Base-by-base conservation (phyloP, 78 protist genomes). In the Paratrimastix pyriformis region DNA sequence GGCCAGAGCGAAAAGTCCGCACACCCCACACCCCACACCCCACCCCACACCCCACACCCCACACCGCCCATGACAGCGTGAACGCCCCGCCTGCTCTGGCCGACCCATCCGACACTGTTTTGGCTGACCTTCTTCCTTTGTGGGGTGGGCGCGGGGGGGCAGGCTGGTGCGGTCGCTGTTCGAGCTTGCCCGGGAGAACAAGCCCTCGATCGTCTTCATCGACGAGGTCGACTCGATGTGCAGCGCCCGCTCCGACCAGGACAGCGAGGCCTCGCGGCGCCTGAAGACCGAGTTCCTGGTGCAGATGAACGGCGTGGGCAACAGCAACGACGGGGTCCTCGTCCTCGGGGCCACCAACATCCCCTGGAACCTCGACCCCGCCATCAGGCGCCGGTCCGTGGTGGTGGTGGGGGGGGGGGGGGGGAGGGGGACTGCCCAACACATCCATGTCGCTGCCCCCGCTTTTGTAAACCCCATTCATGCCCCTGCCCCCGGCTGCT, bases 321-420 rank as follows among this genome's bases (percentile, higher is more conserved):
- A 74, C 50, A 88, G 86, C 68, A 66, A 84, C 3, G 90, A 87
- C 26, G 93, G 95, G 46, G 80, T 98, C 30, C 78, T 98, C 6
- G 94, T 96, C 29, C 84, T 98, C 46, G 98, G 91, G 3, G 99
- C 99, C n/a, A 98, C 99, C 24, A 98, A 98, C 80, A 46, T 87
- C 1, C 99, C 99, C 2, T 91, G 42, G 55, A 71, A 46, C 24
- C 78, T 98, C 9, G 99, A 98, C 80, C 32, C 94, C 0, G 99
- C 99, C 42, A 76, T 94, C 35, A 84, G 97, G 8, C 74, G 99
- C 9, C 84, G 99, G 79, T 78, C n/a, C n/a, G n/a, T n/a, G n/a
- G n/a, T n/a, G n/a, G n/a, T n/a, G n/a, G n/a, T n/a, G n/a, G n/a
- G n/a, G n/a, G n/a, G n/a, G n/a, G n/a, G n/a, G n/a, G n/a, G n/a